A percentile compares a stretch with the other conserved stretches of the same genome.
Conservation (phyloP, 2,329 filamentous ascomycete genomes). For the Diplodia mutila region DNA sequence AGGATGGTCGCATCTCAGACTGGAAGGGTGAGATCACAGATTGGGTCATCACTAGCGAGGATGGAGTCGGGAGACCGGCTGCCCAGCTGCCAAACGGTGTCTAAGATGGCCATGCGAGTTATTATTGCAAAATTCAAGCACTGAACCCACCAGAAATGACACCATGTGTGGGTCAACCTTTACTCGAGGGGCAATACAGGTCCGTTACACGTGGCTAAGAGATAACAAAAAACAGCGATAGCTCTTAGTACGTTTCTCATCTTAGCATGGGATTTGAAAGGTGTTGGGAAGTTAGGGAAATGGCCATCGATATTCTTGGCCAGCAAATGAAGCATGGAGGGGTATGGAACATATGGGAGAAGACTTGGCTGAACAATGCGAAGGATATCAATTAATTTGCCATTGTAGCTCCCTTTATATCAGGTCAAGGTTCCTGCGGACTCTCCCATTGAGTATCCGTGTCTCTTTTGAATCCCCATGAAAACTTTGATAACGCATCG, state of each 20-base stretch:
- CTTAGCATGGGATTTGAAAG: neutral
- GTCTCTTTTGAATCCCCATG: neutral
- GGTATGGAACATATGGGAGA: neutral
- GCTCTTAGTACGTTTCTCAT: neutral
- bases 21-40: conserved; percentile 95
- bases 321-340: neutral
- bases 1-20: conserved; percentile 85
- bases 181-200: neutral
- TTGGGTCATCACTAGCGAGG: conserved; percentile 54
- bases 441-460: neutral
- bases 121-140: neutral
- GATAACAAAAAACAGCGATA: neutral
- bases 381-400: neutral
- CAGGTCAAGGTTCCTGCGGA: neutral
- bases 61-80: conserved; percentile 1
- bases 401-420: neutral
- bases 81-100: conserved; percentile 12
- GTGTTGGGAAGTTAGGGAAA: neutral
- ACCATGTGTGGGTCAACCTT: neutral
- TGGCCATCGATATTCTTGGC: neutral
- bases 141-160: neutral
- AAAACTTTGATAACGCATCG: neutral
- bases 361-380: neutral
- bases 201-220: neutral
- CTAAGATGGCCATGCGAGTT: neutral